Evolutionary conservation across 768 basidiomycete species (phyloP).

Genomic region (Rhodotorula taiwanensis): DNA sequence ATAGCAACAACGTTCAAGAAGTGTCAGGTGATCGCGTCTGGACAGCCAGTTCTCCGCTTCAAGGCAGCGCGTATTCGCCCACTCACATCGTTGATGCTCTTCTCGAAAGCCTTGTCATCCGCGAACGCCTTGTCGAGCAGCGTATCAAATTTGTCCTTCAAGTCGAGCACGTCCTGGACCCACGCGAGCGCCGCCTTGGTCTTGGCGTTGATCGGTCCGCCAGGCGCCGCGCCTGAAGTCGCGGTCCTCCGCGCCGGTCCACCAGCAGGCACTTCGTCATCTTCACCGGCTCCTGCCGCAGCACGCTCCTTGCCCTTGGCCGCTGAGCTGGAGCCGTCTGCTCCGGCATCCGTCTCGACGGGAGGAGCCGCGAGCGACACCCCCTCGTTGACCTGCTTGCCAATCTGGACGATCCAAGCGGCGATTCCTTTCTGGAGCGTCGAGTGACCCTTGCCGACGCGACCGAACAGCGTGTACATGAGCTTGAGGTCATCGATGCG

Average conservation of each 20-base stretch:
- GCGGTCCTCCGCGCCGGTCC: slow-evolving; percentile 31
- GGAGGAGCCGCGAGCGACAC: not conserved
- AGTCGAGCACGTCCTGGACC: slow-evolving; percentile 82
- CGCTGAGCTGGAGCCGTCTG: slow-evolving; percentile 42
- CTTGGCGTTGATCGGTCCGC: slow-evolving; percentile 49
- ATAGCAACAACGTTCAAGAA: not conserved
- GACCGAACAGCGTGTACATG: slow-evolving; percentile 66
- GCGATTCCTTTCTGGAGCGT: slow-evolving; percentile 62
- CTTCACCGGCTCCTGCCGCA: slow-evolving; percentile 31
- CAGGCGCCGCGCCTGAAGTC: slow-evolving; percentile 8
- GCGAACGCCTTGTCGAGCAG: slow-evolving; percentile 66
- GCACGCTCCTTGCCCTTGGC: slow-evolving; percentile 53
- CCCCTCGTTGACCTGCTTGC: slow-evolving; percentile 67
- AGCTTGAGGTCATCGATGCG: slow-evolving; percentile 68
- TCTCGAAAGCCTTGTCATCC: slow-evolving; percentile 69
- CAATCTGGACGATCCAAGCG: slow-evolving; percentile 63
- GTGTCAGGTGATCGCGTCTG: no score
- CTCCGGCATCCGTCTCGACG: slow-evolving; percentile 8
- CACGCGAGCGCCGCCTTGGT: slow-evolving; percentile 65
- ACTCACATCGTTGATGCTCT: slow-evolving; percentile 72
- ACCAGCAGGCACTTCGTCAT: not conserved
- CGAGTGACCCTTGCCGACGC: slow-evolving; percentile 61
- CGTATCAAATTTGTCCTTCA: slow-evolving; percentile 84
- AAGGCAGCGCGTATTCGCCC: no score
- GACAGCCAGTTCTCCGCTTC: no score